Conservation (phyloP, 2,329 filamentous ascomycete species). For the Ophiostoma perfectum region DNA sequence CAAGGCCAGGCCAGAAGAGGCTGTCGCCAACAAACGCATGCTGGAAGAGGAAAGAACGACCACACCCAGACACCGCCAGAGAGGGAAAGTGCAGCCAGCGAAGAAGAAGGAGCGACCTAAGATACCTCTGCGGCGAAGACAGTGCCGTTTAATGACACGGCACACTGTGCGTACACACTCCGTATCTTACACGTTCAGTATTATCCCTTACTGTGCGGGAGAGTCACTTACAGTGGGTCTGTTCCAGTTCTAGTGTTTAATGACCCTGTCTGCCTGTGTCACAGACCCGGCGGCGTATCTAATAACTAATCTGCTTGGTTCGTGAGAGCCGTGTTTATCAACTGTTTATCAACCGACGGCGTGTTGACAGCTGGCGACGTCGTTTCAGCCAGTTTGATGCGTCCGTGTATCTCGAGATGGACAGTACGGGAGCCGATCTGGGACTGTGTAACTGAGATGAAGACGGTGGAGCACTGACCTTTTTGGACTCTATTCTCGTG, state of each 20-base stretch:
- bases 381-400: too few relatives aligned
- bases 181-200: neutral
- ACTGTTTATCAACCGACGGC: too few relatives aligned
- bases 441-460: neutral
- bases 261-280: neutral
- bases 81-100: conserved; percentile 12
- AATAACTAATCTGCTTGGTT: too few relatives aligned
- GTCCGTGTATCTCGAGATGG: neutral
- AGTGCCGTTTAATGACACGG: neutral
- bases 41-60: conserved; percentile 17
- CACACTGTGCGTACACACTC: neutral
- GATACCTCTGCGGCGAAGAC: neutral
- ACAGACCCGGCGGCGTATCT: neutral
- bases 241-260: neutral
- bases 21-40: conserved; percentile 18
- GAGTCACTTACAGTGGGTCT: neutral
- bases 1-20: conserved; percentile 13
- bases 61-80: neutral
- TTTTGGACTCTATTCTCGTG: neutral
- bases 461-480: neutral
- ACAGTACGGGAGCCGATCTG: neutral
- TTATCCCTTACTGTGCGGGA: neutral
- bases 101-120: neutral
- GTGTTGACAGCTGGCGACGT: too few relatives aligned
- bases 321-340: too few relatives aligned